phyloP scores from a whole-genome alignment of 192 early-diverging fungal genomes.

The Mortierella hygrophila region DNA sequence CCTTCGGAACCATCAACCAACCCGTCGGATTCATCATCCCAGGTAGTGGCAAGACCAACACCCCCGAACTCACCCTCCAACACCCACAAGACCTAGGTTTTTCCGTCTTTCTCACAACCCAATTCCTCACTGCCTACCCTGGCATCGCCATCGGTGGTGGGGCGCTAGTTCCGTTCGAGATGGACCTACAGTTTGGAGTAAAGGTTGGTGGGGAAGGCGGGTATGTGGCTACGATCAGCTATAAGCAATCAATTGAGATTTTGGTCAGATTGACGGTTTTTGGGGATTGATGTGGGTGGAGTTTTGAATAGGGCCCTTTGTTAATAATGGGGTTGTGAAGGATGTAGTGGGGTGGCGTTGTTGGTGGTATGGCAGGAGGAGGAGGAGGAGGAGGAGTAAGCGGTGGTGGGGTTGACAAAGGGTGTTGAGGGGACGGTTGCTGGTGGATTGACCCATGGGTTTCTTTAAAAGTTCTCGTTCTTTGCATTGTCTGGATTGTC shows the following conservation, averaged over 20 bases:
- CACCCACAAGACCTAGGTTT: not conserved
- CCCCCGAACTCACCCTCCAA: not conserved
- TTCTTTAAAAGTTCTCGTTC: not conserved
- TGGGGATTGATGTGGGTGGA: not conserved
- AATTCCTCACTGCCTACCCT: not conserved
- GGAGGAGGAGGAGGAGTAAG: not conserved
- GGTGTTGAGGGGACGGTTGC: not conserved
- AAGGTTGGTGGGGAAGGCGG: not conserved
- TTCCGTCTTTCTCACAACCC: not conserved
- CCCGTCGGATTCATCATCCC: not conserved
- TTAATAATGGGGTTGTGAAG: not conserved
- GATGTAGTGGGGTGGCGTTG: not conserved
- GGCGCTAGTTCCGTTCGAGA: not conserved
- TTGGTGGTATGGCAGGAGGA: not conserved
- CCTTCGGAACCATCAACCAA: constrained; percentile 1
- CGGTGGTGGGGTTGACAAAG: not conserved
- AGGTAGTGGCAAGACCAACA: not conserved
- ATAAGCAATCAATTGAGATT: not conserved
- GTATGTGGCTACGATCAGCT: not conserved
- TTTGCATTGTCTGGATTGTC: not conserved
- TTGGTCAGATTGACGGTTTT: not conserved
- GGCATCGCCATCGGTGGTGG: not conserved
- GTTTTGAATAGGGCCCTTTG: not conserved
- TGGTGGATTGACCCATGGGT: not conserved
- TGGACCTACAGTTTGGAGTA: not conserved